A percentile compares a stretch with the other conserved stretches of the same genome.
Evolutionary conservation across 768 basidiomycete species (phyloP).

Genomic region (Flagelloscypha sp.): DNA sequence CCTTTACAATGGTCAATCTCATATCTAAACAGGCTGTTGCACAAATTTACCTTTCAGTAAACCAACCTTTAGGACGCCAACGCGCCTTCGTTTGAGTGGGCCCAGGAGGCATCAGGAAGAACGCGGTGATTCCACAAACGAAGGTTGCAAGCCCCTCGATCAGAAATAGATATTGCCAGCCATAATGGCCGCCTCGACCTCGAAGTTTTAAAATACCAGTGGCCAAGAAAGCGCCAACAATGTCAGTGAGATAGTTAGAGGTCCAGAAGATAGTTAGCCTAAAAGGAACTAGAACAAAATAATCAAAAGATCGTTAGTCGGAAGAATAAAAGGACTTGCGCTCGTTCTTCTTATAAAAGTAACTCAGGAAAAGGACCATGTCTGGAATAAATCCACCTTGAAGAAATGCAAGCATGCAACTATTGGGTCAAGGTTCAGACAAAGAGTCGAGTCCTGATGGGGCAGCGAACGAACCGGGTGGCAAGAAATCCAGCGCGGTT

Average conservation of each 20-base stretch:
- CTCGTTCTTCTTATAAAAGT: slow-evolving; percentile 54
- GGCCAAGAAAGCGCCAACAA: slow-evolving; percentile 56
- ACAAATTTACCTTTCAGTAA: slow-evolving; percentile 40
- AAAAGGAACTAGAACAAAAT: slow-evolving; percentile 38
- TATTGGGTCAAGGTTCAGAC: slow-evolving; percentile 14
- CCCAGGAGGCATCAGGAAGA: slow-evolving; percentile 51
- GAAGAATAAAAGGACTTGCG: slow-evolving; percentile 24
- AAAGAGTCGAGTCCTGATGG: neutral
- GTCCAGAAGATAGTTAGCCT: slow-evolving; percentile 68
- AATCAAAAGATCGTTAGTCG: neutral
- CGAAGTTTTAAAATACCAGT: slow-evolving; percentile 51
- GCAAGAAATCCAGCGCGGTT: slow-evolving; percentile 48
- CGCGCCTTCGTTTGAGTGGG: slow-evolving; percentile 58
- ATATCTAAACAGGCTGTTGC: neutral
- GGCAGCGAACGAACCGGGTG: slow-evolving; percentile 28
- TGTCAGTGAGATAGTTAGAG: slow-evolving; percentile 45
- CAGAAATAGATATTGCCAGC: slow-evolving; percentile 54
- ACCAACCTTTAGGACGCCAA: slow-evolving; percentile 59
- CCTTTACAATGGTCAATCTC: slow-evolving; percentile 15
- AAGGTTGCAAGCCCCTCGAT: slow-evolving; percentile 46
- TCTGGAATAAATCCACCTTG: slow-evolving; percentile 64
- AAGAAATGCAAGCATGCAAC: slow-evolving; percentile 47
- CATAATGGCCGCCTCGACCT: slow-evolving; percentile 42
- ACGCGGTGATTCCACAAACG: slow-evolving; percentile 40
- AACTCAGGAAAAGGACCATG: slow-evolving; percentile 55